These are phyloP conservation scores for Mytilinidion resinicola DNA, from an alignment of 495 filamentous ascomycete species.

Conservation along the genomic window DNA sequence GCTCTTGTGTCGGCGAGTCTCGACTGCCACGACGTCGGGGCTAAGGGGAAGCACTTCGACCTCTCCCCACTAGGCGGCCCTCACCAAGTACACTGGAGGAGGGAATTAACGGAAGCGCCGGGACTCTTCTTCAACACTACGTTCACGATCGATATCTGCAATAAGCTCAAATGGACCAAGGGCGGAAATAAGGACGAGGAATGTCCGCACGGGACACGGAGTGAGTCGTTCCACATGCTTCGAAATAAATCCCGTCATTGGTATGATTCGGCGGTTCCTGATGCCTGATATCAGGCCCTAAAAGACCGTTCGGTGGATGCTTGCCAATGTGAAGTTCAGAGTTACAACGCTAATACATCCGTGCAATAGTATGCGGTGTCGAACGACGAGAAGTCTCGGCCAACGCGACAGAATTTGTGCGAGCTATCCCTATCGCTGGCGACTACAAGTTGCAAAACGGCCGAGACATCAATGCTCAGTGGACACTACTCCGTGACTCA, in stretches of 20 bases:
- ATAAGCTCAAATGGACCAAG: constrained; percentile 50
- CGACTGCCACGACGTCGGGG: constrained; percentile 57
- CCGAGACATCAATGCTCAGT: constrained; percentile 51
- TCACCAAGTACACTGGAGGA: constrained; percentile 60
- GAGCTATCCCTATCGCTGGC: constrained; percentile 69
- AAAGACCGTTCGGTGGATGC: no score
- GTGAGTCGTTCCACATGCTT: constrained; percentile 37
- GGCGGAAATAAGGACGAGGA: constrained; percentile 44
- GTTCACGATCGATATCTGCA: constrained; percentile 84
- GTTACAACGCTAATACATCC: not conserved
- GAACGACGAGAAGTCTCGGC: constrained; percentile 40
- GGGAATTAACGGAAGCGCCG: constrained; percentile 36
- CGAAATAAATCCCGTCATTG: not conserved
- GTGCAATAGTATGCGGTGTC: constrained; percentile 71
- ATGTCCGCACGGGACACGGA: constrained; percentile 57
- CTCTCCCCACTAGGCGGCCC: constrained; percentile 62
- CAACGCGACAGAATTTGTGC: constrained; percentile 41
- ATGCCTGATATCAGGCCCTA: no score
- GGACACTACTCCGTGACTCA: constrained; percentile 55
- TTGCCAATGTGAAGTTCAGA: no score
- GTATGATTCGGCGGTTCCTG: no score
- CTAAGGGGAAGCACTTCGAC: constrained; percentile 56
- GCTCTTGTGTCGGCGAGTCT: constrained; percentile 44
- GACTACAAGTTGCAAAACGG: constrained; percentile 51
- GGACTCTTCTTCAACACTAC: constrained; percentile 58